phyloP scores from a whole-genome alignment of 2,329 filamentous ascomycete species.

The Dothideomycetes sp. region DNA sequence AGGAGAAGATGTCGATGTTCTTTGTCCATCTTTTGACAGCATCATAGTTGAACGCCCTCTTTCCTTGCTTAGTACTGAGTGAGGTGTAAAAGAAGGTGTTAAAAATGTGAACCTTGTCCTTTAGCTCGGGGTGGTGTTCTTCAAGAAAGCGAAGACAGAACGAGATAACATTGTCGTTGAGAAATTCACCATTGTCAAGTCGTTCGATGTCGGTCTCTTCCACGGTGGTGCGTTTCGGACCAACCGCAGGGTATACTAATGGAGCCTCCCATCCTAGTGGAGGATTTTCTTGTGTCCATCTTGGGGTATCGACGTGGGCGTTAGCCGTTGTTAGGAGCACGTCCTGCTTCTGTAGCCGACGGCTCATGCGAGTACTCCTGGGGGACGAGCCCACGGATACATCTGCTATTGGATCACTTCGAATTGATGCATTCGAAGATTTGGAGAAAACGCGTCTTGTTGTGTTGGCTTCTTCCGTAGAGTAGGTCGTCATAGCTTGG shows the following conservation, averaged over 20 bases:
- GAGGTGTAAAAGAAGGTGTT: slow-evolving; percentile 87
- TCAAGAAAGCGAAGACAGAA: slow-evolving; percentile 60
- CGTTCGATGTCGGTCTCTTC: slow-evolving; percentile 62
- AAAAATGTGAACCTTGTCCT: slow-evolving; percentile 66
- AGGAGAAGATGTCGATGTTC: slow-evolving; percentile 70
- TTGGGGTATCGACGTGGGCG: too few species aligned
- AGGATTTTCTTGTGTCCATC: slow-evolving; percentile 3
- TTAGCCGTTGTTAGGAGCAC: too few species aligned
- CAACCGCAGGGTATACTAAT: slow-evolving; percentile 49
- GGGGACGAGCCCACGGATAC: too few species aligned
- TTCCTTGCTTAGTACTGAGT: slow-evolving; percentile 50
- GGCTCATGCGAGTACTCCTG: too few species aligned
- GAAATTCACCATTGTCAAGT: slow-evolving; percentile 71
- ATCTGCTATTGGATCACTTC: too few species aligned
- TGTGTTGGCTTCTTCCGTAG: too few species aligned
- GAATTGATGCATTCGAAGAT: too few species aligned
- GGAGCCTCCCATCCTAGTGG: slow-evolving; percentile 27
- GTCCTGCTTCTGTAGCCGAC: not conserved
- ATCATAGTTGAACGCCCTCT: slow-evolving; percentile 62
- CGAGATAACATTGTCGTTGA: slow-evolving; percentile 87
- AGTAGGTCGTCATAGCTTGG: too few species aligned
- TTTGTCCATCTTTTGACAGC: slow-evolving; percentile 81
- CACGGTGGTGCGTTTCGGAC: slow-evolving; percentile 53
- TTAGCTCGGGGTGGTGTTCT: slow-evolving; percentile 23
- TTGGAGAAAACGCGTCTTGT: too few species aligned